Conservation (phyloP, 805 yeast species). For the Candida boidinii region DNA sequence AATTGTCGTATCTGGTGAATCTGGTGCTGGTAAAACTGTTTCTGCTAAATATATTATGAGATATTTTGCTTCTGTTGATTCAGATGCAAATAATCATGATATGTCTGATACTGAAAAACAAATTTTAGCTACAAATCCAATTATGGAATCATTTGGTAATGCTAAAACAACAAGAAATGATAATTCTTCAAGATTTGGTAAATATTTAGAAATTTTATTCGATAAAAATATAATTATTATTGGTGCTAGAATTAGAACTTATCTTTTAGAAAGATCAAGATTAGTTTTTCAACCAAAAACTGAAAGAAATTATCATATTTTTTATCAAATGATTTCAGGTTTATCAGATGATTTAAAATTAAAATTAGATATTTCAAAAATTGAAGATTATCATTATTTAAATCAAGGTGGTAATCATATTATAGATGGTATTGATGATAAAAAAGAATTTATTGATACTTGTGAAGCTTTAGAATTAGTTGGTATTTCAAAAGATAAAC, state of each 20-base stretch:
- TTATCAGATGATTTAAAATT: slow-evolving; percentile 45
- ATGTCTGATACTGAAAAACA: slow-evolving; percentile 90
- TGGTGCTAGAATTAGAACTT: slow-evolving; percentile 93
- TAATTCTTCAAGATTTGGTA: slow-evolving; percentile 96
- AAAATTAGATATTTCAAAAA: slow-evolving; percentile 50
- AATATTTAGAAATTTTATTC: slow-evolving; percentile 86
- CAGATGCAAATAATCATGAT: slow-evolving; percentile 35
- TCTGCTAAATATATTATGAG: slow-evolving; percentile 97
- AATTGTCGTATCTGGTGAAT: slow-evolving; percentile 93
- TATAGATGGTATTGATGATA: slow-evolving; percentile 77
- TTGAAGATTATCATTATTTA: slow-evolving; percentile 69
- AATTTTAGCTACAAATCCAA: slow-evolving; percentile 92
- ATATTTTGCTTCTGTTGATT: slow-evolving; percentile 90
- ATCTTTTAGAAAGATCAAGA: slow-evolving; percentile 86
- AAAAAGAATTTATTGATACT: slow-evolving; percentile 67
- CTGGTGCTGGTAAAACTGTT: slow-evolving; percentile 98
- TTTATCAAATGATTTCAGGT: slow-evolving; percentile 83
- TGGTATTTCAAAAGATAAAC: slow-evolving; percentile 57
- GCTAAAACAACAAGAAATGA: slow-evolving; percentile 97
- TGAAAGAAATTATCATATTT: slow-evolving; percentile 95
- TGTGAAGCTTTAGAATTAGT: slow-evolving; percentile 69
- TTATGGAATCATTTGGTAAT: slow-evolving; percentile 97
- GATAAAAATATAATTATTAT: slow-evolving; percentile 67
- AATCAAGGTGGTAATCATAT: slow-evolving; percentile 77
- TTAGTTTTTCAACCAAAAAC: slow-evolving; percentile 82